Conservation (phyloP, 306 rosid genomes). For the Cyclanthera cordifolia region DNA sequence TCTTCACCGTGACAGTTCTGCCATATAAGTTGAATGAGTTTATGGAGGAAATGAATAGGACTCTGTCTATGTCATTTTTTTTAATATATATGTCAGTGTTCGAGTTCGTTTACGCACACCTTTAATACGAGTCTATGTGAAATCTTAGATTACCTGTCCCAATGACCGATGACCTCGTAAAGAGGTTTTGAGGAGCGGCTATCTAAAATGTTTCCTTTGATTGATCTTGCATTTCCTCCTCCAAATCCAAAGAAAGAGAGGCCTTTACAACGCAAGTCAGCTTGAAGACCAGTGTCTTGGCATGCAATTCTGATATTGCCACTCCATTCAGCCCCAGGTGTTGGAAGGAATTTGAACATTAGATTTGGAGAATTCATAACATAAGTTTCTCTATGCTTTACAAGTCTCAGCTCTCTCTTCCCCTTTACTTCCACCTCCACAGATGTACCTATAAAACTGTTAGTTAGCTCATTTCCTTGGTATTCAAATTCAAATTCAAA, state of each 20-base stretch:
- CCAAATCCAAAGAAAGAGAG: slow-evolving; percentile 42
- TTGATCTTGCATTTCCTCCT: slow-evolving; percentile 36
- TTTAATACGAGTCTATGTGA: too few relatives aligned
- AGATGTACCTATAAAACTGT: slow-evolving; percentile 49
- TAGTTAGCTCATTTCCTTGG: background rate
- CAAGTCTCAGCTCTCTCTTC: slow-evolving; percentile 49
- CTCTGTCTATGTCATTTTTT: too few relatives aligned
- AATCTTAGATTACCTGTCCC: slow-evolving; percentile 57
- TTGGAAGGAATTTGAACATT: slow-evolving; percentile 49
- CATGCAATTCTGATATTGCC: slow-evolving; percentile 50
- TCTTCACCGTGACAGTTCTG: slow-evolving; percentile 47
- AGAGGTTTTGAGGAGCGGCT: slow-evolving; percentile 34
- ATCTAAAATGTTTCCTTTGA: slow-evolving; percentile 55
- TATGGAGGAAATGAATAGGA: background rate
- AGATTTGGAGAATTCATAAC: slow-evolving; percentile 57
- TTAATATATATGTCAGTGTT: too few relatives aligned
- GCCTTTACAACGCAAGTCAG: slow-evolving; percentile 43
- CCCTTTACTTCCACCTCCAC: slow-evolving; percentile 57
- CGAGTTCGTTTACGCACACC: too few relatives aligned
- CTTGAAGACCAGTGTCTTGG: slow-evolving; percentile 55
- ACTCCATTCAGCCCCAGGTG: slow-evolving; percentile 51
- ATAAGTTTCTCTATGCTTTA: slow-evolving; percentile 71
- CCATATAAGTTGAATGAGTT: slow-evolving; percentile 9
- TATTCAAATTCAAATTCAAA: background rate
- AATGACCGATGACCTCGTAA: slow-evolving; percentile 66